Base-by-base conservation (phyloP, 371 early-diverging fungal species). In the Sporodiniella umbellata region DNA sequence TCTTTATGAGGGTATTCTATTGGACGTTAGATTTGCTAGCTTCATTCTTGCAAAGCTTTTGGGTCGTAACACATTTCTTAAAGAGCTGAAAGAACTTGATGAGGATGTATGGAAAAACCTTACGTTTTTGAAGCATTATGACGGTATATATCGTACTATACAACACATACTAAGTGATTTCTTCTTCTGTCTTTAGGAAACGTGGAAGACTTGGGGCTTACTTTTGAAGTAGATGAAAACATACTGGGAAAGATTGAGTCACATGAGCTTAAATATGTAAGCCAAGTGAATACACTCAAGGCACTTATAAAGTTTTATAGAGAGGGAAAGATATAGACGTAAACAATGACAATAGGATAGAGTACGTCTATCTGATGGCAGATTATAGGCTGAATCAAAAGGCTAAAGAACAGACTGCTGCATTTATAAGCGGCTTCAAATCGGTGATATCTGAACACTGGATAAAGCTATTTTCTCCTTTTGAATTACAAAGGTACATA, bases 11-110 rank as follows among this genome's bases (percentile, higher is more conserved):
- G 91, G 92, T 0, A 79, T 95, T 7, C 72, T 96, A 24, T 76
- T 95, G 3, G 94, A 94, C 48, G 85, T 83, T 15, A 84, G 87
- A 50, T 95, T 96, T 80, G 92, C 94, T 4, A 68, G 72, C 11
- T 95, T 95, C 64, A 81, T 96, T 38, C 53, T 94, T 46, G 81
- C 89, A 43, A 89, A 89, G 56, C 75, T 92, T 58, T 66, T 95
- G 10, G 92, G 91, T 2, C 70, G 82, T 53, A 79, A 81, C 43
- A 80, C 86, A 22, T 82, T 82, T 53, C 53, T 95, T 54, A 90
- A 94, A 48, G 95, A 93, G 56, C 66, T 96, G 58, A 81, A 84
- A 31, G 85, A 86, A 14, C 66, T 91, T 28, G 95, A 96, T 60
- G 80, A 81, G 49, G 87, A 87, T 45, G 71, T 96, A 18, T 92